A percentile compares a stretch with the other conserved stretches of the same genome.
Conservation (phyloP, 306 rosid genomes). For the Cicer pinnatifidum region DNA sequence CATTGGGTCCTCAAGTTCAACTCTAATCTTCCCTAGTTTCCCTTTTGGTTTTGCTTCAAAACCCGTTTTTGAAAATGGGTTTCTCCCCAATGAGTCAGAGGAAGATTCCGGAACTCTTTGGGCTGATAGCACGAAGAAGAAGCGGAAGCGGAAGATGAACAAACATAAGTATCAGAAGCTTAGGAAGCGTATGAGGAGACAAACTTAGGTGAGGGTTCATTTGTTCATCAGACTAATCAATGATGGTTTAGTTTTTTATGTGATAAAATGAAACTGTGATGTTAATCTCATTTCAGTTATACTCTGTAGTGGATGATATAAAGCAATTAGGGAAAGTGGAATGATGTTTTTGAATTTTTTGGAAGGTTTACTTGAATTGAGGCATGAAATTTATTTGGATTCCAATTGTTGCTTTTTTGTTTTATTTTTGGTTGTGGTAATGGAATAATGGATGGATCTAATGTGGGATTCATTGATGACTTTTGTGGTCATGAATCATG, state of each 20-base stretch:
- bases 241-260: not conserved
- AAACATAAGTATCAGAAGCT: constrained; percentile 80
- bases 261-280: constrained; percentile 17
- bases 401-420: constrained; percentile 11
- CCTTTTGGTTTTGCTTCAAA: constrained; percentile 60
- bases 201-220: constrained; percentile 57
- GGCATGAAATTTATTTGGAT: not conserved
- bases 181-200: constrained; percentile 70
- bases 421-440: not conserved
- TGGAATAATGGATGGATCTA: constrained; percentile 12
- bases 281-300: not conserved
- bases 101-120: constrained; percentile 60
- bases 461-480: constrained; percentile 14
- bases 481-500: not conserved
- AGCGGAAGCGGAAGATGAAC: constrained; percentile 83
- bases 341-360: constrained; percentile 18
- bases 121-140: constrained; percentile 93
- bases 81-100: constrained; percentile 42
- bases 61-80: constrained; percentile 46
- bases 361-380: constrained; percentile 32
- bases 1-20: constrained; percentile 27
- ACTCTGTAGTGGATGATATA: not conserved
- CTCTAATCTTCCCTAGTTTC: constrained; percentile 58
- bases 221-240: constrained; percentile 1
- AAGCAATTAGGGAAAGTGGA: not conserved